phyloP scores from a whole-genome alignment of 2,329 filamentous ascomycete genomes.

The Chlorencoelia australis region DNA sequence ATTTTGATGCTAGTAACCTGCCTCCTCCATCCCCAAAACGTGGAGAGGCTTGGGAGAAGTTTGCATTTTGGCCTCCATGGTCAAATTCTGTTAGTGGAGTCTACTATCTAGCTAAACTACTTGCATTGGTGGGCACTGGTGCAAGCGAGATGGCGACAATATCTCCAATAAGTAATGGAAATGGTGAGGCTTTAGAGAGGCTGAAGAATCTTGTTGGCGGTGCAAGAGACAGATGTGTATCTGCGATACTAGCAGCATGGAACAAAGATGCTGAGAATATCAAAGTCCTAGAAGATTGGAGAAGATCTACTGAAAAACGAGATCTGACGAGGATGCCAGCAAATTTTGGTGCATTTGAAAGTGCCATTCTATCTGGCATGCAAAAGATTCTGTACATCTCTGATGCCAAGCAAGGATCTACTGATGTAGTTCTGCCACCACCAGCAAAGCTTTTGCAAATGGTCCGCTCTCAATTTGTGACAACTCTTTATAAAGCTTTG shows the following conservation, averaged over 20 bases:
- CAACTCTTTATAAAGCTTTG: slow-evolving; percentile 84
- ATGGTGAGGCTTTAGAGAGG: slow-evolving; percentile 54
- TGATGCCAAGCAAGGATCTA: slow-evolving; percentile 67
- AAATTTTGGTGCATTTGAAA: slow-evolving; percentile 78
- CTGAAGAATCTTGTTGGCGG: slow-evolving; percentile 66
- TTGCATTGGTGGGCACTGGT: slow-evolving; percentile 75
- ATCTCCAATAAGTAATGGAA: slow-evolving; percentile 48
- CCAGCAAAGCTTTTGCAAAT: slow-evolving; percentile 80
- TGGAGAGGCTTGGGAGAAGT: slow-evolving; percentile 83
- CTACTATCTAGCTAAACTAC: slow-evolving; percentile 74
- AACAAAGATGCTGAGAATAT: slow-evolving; percentile 87
- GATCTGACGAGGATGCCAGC: slow-evolving; percentile 88
- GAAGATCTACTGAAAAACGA: slow-evolving; percentile 65
- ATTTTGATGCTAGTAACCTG: slow-evolving; percentile 66
- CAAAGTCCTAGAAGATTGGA: slow-evolving; percentile 91
- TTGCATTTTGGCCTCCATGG: slow-evolving; percentile 92
- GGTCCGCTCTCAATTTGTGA: slow-evolving; percentile 86
- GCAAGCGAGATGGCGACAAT: slow-evolving; percentile 78
- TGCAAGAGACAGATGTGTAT: slow-evolving; percentile 75
- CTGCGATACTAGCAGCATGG: slow-evolving; percentile 83
- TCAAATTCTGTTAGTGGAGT: slow-evolving; percentile 89
- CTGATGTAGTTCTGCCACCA: slow-evolving; percentile 74
- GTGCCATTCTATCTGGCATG: slow-evolving; percentile 70
- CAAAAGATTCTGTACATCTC: slow-evolving; percentile 93
- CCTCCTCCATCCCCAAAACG: slow-evolving; percentile 67